phyloP scores from a whole-genome alignment of 2,329 filamentous ascomycete genomes.

The Xylaria sp. region DNA sequence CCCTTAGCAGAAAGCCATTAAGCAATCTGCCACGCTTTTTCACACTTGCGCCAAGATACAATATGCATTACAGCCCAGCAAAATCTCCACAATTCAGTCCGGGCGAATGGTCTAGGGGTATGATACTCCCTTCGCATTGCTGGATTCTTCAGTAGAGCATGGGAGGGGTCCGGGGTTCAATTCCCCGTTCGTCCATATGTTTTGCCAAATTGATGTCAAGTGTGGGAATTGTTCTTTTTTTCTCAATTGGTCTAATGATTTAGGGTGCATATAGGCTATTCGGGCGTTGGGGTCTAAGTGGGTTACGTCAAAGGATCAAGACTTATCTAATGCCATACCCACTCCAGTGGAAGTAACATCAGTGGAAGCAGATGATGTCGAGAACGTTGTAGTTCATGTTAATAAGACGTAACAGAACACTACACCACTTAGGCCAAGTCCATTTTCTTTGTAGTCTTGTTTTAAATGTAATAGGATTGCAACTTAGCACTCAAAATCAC shows the following conservation, averaged over 20 bases:
- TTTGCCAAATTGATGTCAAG: background rate
- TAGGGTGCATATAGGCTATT: background rate
- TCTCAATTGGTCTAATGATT: too few species aligned
- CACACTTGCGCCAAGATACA: background rate
- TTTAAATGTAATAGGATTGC: background rate
- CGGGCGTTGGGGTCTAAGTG: background rate
- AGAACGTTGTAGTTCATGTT: too few species aligned
- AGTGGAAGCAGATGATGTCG: too few species aligned
- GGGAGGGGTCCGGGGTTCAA: constrained; percentile 43
- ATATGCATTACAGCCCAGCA: background rate
- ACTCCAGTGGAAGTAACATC: too few species aligned
- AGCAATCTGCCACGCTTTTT: too few species aligned
- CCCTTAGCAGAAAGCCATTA: too few species aligned
- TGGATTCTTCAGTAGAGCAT: constrained; percentile 8
- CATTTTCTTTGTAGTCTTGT: too few species aligned
- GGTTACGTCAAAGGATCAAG: background rate
- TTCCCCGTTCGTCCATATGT: constrained; percentile 40
- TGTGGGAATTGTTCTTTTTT: too few species aligned
- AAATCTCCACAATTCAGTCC: constrained; percentile 15
- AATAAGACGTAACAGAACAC: too few species aligned
- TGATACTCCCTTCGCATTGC: constrained; percentile 38
- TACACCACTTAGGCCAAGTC: too few species aligned
- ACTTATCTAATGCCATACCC: too few species aligned
- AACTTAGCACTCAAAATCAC: background rate
- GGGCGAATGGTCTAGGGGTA: constrained; percentile 38